These are phyloP conservation scores for Xanthoceras sorbifolium DNA, from an alignment of 345 rosid genomes.

Conservation along the genomic window DNA sequence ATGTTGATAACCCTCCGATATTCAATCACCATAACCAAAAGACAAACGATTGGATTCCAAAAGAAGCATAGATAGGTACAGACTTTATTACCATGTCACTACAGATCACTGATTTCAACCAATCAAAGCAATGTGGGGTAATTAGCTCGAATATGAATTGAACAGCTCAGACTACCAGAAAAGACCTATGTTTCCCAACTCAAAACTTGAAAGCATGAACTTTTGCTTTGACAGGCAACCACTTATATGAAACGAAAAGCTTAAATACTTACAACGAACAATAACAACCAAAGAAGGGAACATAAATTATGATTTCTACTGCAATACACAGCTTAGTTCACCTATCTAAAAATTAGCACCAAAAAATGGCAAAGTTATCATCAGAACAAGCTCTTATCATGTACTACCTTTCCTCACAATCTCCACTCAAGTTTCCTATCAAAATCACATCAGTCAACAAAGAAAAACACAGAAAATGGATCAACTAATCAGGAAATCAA, in stretches of 20 bases:
- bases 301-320: neutral
- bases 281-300: neutral
- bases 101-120: conserved; percentile 6
- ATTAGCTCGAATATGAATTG: neutral
- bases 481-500: neutral
- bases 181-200: neutral
- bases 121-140: neutral
- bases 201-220: neutral
- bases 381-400: neutral
- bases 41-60: neutral
- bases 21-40: neutral
- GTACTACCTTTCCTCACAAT: neutral
- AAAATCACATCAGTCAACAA: neutral
- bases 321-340: neutral
- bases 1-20: neutral
- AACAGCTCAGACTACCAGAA: neutral
- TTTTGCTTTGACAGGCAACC: neutral
- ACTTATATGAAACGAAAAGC: neutral
- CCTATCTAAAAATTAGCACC: neutral
- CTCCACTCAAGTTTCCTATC: neutral
- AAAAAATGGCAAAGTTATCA: neutral
- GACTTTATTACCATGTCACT: neutral
- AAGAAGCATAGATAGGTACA: neutral
- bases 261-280: neutral
- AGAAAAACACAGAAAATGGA: neutral